Base-by-base conservation (phyloP, 129 eudicot species). In the Flaveria sonorensis region DNA sequence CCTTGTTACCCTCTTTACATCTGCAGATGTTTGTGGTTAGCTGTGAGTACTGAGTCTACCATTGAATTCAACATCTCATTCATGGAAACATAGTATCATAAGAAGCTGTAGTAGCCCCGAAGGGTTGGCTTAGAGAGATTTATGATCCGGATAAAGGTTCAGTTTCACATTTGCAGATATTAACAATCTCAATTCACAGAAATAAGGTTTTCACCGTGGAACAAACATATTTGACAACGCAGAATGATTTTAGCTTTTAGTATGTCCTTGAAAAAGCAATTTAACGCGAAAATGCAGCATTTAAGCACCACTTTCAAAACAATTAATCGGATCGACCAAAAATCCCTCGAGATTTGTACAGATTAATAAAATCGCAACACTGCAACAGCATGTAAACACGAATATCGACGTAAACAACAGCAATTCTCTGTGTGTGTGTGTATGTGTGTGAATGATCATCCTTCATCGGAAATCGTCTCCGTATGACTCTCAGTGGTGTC, bases 1-100 rank as follows among this genome's bases (percentile, higher is more conserved):
- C 70, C 87, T 87, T 72, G 78, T 62, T 51, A 84, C 87, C 76
- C 76, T 92, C 87, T 91, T 83, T 83, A 95, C 83, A 85, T 85
- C 99, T 95, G 90, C 77, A 68, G 74, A 18, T 11, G 55, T 76
- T 73, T 39, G 32, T 63, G 42, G 57, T 19, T 48, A 46, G n/a
- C 70, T 28, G 61, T 74, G 18, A 74, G 78, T 12, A 61, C n/a
- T n/a, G n/a, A n/a, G n/a, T n/a, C n/a, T 42, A 75, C 19, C 24
- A 45, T 7, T 70, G 16, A 16, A 55, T 57, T 75, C 70, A 61
- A 15, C 57, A 39, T 46, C 26, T 16, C 40, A 18, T 18, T 66
- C 28, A 18, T 39, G 51, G 50, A 39, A 66, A 60, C 14, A 2
- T 23, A 7, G 21, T 57, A 57, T 7, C 10, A 6, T n/a, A 19